Evolutionary conservation across 148 eudicot species (phyloP), one percentile per base, ranked within the genome.

Genomic region (Diospyros kaki): DNA sequence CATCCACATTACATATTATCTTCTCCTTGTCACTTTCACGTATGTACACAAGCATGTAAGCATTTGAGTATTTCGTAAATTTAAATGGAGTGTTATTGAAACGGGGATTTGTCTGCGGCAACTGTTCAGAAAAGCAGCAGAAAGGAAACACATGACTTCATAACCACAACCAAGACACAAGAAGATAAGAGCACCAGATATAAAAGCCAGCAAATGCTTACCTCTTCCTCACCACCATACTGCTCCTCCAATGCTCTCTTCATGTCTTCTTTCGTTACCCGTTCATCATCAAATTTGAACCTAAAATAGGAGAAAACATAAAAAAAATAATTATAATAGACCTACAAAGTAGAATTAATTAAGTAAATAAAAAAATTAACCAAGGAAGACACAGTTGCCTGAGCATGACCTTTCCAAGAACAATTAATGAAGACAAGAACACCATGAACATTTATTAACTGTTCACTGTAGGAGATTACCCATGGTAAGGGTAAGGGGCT

Each of bases 221-320:
- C 98, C 94, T 93, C 93, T 75, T 91, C 98, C 81, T 93, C 97
- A 53, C 98, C 98, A 75, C 98, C 98, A 84, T 85, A 93, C 59
- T 91, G 98, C 83, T 93, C 98, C 81, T 93, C 98, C 64, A 89
- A 55, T 10, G 91, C 97, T 77, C 84, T 88, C 73, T 91, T 89
- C 42, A 82, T 48, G 77, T 91, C 94, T 83, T 93, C 98, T 86
- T 88, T 91, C 48, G 98, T 91, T 28, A 93, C 98, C 79, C 98
- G 86, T 68, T 93, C 98, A 85, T 93, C 98, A 61, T 93, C 98
- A 83, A 93, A 93, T 76, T 93, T 91, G 77, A 85, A 91, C 98
- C 98, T 93, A 74, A 76, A 64, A 28, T 13, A 76, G 66, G 58
- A 14, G 72, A 45, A 28, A 4, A 18, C 50, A 56, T 5, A 14